Conservation (phyloP, 208 protist species). For the Kentomonas sorsogonicus region DNA sequence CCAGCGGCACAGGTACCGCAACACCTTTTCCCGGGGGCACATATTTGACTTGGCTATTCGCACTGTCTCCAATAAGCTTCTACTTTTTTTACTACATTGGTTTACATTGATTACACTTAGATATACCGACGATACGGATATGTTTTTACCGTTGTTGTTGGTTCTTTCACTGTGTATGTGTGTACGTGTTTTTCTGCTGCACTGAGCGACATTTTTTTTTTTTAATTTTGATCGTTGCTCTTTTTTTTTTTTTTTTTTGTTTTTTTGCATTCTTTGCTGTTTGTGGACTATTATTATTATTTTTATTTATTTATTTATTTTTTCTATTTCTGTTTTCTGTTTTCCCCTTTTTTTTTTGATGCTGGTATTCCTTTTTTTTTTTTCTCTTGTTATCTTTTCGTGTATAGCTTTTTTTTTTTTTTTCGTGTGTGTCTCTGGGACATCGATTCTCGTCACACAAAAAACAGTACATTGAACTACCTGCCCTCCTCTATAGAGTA, state of each 20-base stretch:
- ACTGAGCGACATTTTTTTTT: slow-evolving; percentile 4
- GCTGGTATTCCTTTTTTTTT: slow-evolving; percentile 5
- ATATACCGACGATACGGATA: too few relatives aligned
- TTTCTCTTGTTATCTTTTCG: too few relatives aligned
- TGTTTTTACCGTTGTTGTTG: too few relatives aligned
- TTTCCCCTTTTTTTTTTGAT: neutral
- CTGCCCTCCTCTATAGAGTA: too few relatives aligned
- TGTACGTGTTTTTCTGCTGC: slow-evolving; percentile 5
- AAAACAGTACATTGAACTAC: too few relatives aligned
- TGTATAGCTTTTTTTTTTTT: neutral
- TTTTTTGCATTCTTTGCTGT: slow-evolving; percentile 10
- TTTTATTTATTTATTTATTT: slow-evolving; percentile 17
- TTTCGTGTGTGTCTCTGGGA: neutral
- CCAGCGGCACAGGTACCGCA: too few relatives aligned
- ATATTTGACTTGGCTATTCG: too few relatives aligned
- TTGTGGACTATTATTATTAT: slow-evolving; percentile 4
- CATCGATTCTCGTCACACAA: neutral
- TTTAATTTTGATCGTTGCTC: slow-evolving; percentile 3
- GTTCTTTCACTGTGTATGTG: neutral
- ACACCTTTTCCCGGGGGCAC: too few relatives aligned
- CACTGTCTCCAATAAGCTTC: too few relatives aligned
- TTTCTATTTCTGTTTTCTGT: slow-evolving; percentile 10
- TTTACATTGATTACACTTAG: too few relatives aligned
- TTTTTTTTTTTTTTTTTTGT: slow-evolving; percentile 13
- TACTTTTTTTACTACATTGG: too few relatives aligned